Conservation (phyloP, 2,329 filamentous ascomycete genomes). For the Phialocephala sp. region DNA sequence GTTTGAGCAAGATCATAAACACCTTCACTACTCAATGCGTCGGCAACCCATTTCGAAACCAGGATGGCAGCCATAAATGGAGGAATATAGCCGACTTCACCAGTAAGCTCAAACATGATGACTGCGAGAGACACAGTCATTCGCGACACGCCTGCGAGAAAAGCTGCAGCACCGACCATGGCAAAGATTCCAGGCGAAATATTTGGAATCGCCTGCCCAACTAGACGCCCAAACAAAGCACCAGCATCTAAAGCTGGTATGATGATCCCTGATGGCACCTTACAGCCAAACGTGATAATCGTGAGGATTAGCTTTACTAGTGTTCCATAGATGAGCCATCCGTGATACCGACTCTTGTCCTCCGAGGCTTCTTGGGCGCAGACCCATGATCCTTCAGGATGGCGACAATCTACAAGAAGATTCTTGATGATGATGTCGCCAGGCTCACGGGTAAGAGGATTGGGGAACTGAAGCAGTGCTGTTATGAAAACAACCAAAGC, state of each 20-base stretch:
- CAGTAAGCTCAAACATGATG: conserved; percentile 67
- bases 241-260: conserved; percentile 64
- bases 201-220: conserved; percentile 47
- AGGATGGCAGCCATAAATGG: conserved; percentile 66
- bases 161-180: conserved; percentile 64
- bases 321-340: conserved; percentile 58
- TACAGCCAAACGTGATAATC: conserved; percentile 63
- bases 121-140: conserved; percentile 65
- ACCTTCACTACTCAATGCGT: conserved; percentile 56
- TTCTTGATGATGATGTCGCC: conserved; percentile 62
- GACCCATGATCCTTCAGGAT: conserved; percentile 50
- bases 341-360: conserved; percentile 51
- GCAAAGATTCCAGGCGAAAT: conserved; percentile 65
- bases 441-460: conserved; percentile 58
- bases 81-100: conserved; percentile 61
- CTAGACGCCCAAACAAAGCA: conserved; percentile 61
- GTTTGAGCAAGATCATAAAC: conserved; percentile 66
- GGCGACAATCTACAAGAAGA: conserved; percentile 59
- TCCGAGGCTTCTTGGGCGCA: conserved; percentile 53
- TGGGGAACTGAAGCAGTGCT: conserved; percentile 60
- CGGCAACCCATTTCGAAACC: conserved; percentile 63
- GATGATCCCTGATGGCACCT: conserved; percentile 65
- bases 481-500: conserved; percentile 59
- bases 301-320: conserved; percentile 60
- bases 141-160: conserved; percentile 61